Evolutionary conservation across 108 stramenopile species (phyloP).

Genomic region (Aurantiochytrium sp.): DNA sequence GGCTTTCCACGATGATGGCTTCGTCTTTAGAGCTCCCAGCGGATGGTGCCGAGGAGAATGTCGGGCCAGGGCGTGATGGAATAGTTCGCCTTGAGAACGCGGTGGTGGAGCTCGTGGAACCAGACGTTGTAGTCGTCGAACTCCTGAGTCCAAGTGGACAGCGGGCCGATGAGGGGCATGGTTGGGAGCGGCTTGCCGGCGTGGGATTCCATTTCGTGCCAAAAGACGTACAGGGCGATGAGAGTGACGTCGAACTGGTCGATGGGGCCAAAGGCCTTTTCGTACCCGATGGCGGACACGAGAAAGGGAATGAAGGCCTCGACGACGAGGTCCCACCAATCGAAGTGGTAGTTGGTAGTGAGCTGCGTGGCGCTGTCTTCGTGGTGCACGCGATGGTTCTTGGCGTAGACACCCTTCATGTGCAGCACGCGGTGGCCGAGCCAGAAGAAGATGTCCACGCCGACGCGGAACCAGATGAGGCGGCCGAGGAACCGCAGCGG

Average conservation of each 20-base stretch:
- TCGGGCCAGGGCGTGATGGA: background rate
- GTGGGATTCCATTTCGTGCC: background rate
- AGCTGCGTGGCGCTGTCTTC: background rate
- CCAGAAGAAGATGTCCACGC: slow-evolving; percentile 2
- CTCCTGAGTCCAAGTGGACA: background rate
- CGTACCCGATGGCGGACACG: background rate
- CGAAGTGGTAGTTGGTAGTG: slow-evolving; percentile 9
- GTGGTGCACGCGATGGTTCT: background rate
- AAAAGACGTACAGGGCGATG: background rate
- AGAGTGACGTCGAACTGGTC: background rate
- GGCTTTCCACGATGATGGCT: too few relatives aligned
- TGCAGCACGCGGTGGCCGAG: background rate
- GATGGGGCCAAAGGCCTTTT: background rate
- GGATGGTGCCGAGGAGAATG: background rate
- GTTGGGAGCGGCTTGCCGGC: background rate
- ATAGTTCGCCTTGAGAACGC: background rate
- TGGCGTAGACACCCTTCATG: background rate
- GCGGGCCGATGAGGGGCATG: background rate
- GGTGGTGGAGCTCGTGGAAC: slow-evolving; percentile 19
- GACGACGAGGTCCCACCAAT: slow-evolving; percentile 11
- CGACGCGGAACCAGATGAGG: background rate
- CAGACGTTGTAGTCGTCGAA: slow-evolving; percentile 15
- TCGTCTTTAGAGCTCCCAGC: too few relatives aligned
- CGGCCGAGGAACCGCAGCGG: background rate
- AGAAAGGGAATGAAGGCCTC: slow-evolving; percentile 9